A percentile compares a stretch with the other conserved stretches of the same genome.
These are phyloP conservation scores for Pythium sukuiense DNA, from an alignment of 352 stramenopile species.

Conservation along the genomic window DNA sequence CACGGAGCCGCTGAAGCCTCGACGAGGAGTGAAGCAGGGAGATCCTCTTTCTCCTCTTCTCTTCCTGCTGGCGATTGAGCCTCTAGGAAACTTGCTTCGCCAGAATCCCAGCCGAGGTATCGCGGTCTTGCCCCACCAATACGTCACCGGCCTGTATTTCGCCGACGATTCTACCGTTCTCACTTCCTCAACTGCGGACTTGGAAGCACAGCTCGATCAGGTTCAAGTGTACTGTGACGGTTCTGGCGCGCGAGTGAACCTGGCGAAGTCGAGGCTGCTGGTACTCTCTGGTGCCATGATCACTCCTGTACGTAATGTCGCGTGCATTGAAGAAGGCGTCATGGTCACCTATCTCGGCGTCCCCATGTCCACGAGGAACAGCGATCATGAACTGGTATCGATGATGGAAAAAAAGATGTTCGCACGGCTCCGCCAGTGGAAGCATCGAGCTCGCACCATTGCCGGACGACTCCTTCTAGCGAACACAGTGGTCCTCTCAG, in stretches of 20 bases:
- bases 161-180: slow-evolving; percentile 26
- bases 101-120: slow-evolving; percentile 12
- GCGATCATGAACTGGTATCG: neutral
- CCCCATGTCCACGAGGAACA: neutral
- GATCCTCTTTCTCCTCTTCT: slow-evolving; percentile 26
- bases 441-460: neutral
- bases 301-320: too few species aligned
- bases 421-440: neutral
- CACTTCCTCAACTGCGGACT: neutral
- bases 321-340: neutral
- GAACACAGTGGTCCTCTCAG: neutral
- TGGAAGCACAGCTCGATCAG: slow-evolving; percentile 14
- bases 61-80: slow-evolving; percentile 27
- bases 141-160: slow-evolving; percentile 23
- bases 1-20: slow-evolving; percentile 3
- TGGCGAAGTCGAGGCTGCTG: too few species aligned
- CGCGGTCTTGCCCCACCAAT: neutral
- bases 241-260: slow-evolving; percentile 25
- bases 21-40: slow-evolving; percentile 32
- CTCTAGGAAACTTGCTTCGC: slow-evolving; percentile 21
- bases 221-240: slow-evolving; percentile 28
- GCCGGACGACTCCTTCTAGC: neutral
- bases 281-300: too few species aligned
- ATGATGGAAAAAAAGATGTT: neutral
- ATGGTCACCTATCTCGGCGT: neutral